A percentile compares a stretch with the other conserved stretches of the same genome.
phyloP scores from a whole-genome alignment of 2,329 filamentous ascomycete genomes.

The Kalaharituber pfeilii region DNA sequence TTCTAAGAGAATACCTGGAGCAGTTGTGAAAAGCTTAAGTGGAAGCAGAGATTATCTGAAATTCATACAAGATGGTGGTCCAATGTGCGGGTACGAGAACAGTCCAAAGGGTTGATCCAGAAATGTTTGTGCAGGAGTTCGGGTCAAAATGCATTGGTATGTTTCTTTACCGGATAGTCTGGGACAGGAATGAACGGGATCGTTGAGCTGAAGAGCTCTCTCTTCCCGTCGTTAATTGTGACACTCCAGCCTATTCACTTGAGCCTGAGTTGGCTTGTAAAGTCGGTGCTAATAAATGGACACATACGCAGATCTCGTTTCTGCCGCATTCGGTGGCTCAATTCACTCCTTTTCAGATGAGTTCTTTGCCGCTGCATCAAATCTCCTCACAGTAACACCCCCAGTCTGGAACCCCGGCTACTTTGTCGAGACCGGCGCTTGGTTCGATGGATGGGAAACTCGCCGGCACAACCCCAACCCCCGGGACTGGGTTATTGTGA shows the following conservation, averaged over 20 bases:
- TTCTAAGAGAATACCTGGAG: too few relatives aligned
- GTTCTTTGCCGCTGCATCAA: slow-evolving; percentile 50
- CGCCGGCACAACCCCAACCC: slow-evolving; percentile 45
- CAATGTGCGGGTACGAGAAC: too few relatives aligned
- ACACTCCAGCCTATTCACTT: neutral
- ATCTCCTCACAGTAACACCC: slow-evolving; percentile 45
- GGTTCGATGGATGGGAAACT: slow-evolving; percentile 51
- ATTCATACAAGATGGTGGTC: too few relatives aligned
- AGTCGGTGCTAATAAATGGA: neutral
- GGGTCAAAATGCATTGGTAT: neutral
- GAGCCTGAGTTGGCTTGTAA: too few relatives aligned
- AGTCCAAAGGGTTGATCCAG: neutral
- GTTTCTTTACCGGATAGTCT: too few relatives aligned
- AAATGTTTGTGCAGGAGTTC: neutral
- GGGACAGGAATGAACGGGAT: too few relatives aligned
- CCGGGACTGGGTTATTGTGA: slow-evolving; percentile 49
- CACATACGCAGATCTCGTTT: slow-evolving; percentile 39
- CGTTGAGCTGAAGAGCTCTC: too few relatives aligned
- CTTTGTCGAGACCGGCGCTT: slow-evolving; percentile 51
- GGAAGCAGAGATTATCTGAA: too few relatives aligned
- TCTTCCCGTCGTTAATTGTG: neutral
- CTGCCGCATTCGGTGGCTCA: slow-evolving; percentile 43
- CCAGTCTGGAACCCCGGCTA: slow-evolving; percentile 47
- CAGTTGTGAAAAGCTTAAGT: too few relatives aligned
- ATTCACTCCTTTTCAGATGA: slow-evolving; percentile 49